Conservation (phyloP, 805 yeast species). For the Candida koratica region DNA sequence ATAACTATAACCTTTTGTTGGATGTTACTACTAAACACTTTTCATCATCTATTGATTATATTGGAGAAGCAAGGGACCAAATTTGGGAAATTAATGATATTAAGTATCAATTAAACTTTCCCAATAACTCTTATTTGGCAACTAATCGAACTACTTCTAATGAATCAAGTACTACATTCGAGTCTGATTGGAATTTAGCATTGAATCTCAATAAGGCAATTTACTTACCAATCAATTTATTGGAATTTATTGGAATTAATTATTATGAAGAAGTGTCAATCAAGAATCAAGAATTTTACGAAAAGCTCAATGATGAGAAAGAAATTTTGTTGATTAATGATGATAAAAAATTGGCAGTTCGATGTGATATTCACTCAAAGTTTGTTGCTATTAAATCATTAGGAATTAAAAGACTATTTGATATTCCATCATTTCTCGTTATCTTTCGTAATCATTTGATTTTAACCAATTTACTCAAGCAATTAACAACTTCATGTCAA, state of each 20-base stretch:
- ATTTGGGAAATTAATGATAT: constrained; percentile 21
- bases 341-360: constrained; percentile 1
- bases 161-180: not conserved
- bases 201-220: constrained; percentile 26
- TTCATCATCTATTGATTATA: constrained; percentile 18
- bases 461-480: constrained; percentile 20
- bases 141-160: constrained; percentile 1
- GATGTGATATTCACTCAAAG: constrained; percentile 16
- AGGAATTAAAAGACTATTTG: constrained; percentile 21
- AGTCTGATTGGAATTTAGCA: constrained; percentile 22
- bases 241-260: constrained; percentile 28
- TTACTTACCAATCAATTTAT: constrained; percentile 23
- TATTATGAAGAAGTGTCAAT: constrained; percentile 1
- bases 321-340: constrained; percentile 9
- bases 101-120: constrained; percentile 20
- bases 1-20: constrained; percentile 20
- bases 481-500: constrained; percentile 3
- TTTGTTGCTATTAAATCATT: constrained; percentile 23
- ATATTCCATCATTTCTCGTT: constrained; percentile 24
- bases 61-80: constrained; percentile 17
- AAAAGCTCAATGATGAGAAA: constrained; percentile 13
- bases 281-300: constrained; percentile 8
- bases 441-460: constrained; percentile 30
- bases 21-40: constrained; percentile 17
- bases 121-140: constrained; percentile 11